Evolutionary conservation across 2,329 filamentous ascomycete genomes (phyloP).

Genomic region (Botryosphaeria dothidea): DNA sequence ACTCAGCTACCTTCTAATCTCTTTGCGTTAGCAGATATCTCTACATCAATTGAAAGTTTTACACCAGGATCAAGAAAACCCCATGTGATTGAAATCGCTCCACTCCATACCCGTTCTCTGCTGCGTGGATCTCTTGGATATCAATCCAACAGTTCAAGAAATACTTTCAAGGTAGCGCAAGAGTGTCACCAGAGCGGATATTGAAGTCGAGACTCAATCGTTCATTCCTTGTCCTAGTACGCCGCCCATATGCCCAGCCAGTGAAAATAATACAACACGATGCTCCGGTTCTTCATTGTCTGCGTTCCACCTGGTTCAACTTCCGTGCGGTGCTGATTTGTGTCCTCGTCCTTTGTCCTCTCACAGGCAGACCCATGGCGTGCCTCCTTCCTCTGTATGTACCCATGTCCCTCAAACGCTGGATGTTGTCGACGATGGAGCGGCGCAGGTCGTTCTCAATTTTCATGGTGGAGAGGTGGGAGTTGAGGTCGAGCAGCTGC

Average conservation of each 20-base stretch:
- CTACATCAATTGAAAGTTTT: too few relatives aligned
- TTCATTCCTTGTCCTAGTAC: background rate
- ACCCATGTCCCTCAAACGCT: slow-evolving; percentile 84
- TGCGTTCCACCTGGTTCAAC: slow-evolving; percentile 60
- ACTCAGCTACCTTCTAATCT: too few relatives aligned
- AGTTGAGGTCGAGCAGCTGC: slow-evolving; percentile 78
- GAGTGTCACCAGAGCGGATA: too few relatives aligned
- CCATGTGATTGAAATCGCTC: too few relatives aligned
- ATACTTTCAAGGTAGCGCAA: too few relatives aligned
- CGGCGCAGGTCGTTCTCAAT: slow-evolving; percentile 86
- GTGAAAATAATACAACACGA: background rate
- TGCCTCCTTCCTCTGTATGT: slow-evolving; percentile 86
- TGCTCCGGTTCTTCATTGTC: slow-evolving; percentile 29
- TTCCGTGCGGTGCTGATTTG: slow-evolving; percentile 65
- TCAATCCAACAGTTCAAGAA: too few relatives aligned
- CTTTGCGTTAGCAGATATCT: too few relatives aligned
- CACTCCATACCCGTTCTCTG: too few relatives aligned
- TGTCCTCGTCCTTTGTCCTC: slow-evolving; percentile 84
- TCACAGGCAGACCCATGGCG: slow-evolving; percentile 87
- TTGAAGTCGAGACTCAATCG: background rate
- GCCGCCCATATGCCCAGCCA: slow-evolving; percentile 13
- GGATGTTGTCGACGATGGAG: slow-evolving; percentile 81
- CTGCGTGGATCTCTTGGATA: too few relatives aligned
- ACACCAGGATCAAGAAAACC: too few relatives aligned
- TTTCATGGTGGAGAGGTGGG: slow-evolving; percentile 85